phyloP scores from a whole-genome alignment of 257 asterid species.

The Solanum virginianum region DNA sequence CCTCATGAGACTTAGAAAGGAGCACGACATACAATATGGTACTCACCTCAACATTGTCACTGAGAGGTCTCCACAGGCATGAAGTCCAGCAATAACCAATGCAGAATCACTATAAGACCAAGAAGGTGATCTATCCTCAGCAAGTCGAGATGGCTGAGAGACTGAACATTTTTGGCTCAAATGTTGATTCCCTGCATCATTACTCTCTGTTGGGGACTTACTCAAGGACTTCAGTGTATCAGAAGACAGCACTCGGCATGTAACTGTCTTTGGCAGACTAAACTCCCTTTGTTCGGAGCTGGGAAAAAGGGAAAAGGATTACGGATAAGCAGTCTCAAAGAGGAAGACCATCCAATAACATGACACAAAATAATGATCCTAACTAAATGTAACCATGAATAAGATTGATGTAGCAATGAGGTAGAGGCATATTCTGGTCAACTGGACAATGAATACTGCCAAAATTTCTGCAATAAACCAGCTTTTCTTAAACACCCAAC shows the following conservation, averaged over 20 bases:
- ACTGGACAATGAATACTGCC: not conserved
- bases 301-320: not conserved
- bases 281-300: slow-evolving; percentile 34
- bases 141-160: slow-evolving; percentile 11
- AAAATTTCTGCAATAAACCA: not conserved
- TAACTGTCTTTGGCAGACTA: slow-evolving; percentile 58
- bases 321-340: not conserved
- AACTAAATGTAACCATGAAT: not conserved
- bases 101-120: slow-evolving; percentile 24
- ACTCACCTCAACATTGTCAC: slow-evolving; percentile 86
- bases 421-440: not conserved
- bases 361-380: not conserved
- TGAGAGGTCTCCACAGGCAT: slow-evolving; percentile 96
- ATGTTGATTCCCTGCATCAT: slow-evolving; percentile 14
- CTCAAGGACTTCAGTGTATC: slow-evolving; percentile 44
- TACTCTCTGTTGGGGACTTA: slow-evolving; percentile 25
- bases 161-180: slow-evolving; percentile 1
- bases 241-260: slow-evolving; percentile 64
- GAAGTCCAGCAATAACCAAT: slow-evolving; percentile 85
- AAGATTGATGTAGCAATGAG: not conserved
- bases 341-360: not conserved
- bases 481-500: not conserved
- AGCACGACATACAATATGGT: not conserved
- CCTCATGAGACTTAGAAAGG: not conserved
- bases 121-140: slow-evolving; percentile 8